A percentile compares a stretch with the other conserved stretches of the same genome.
Evolutionary conservation across 768 basidiomycete genomes (phyloP).

Genomic region (Cystofilobasidium ferigula): DNA sequence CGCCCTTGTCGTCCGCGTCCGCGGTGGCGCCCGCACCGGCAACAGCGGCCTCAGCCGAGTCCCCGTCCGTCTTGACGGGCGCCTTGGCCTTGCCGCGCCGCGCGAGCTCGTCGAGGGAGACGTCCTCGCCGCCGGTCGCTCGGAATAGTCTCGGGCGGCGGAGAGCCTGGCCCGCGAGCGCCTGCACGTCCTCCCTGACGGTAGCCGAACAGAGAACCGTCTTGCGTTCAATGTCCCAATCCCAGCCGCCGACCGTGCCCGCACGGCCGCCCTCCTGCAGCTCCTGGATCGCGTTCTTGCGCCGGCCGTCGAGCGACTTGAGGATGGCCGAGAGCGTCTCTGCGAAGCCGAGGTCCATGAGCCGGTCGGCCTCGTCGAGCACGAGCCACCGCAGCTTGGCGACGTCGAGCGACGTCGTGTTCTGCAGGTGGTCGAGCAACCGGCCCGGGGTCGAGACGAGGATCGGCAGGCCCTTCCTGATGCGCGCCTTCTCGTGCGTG

Average conservation of each 20-base stretch:
- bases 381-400: slow-evolving; percentile 93
- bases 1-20: slow-evolving; percentile 18
- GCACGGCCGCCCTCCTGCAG: slow-evolving; percentile 40
- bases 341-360: slow-evolving; percentile 98
- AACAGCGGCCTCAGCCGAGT: slow-evolving; percentile 27
- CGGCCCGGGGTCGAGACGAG: slow-evolving; percentile 92
- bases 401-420: slow-evolving; percentile 81
- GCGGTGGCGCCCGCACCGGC: slow-evolving; percentile 29
- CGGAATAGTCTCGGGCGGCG: slow-evolving; percentile 73
- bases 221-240: slow-evolving; percentile 47
- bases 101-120: slow-evolving; percentile 5
- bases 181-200: slow-evolving; percentile 86
- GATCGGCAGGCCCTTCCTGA: slow-evolving; percentile 89
- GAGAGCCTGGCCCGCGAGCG: slow-evolving; percentile 72
- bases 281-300: slow-evolving; percentile 54
- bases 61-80: neutral
- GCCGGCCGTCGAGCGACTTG: slow-evolving; percentile 69
- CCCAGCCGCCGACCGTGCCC: slow-evolving; percentile 51
- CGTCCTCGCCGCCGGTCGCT: slow-evolving; percentile 47
- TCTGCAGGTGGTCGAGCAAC: slow-evolving; percentile 89
- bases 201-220: slow-evolving; percentile 95
- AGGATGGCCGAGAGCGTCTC: slow-evolving; percentile 87
- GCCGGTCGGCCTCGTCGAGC: slow-evolving; percentile 88
- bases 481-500: slow-evolving; percentile 85
- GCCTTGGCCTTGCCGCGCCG: slow-evolving; percentile 5